Conservation (phyloP, 2,329 filamentous ascomycete species). For the Xylariaceae sp. region DNA sequence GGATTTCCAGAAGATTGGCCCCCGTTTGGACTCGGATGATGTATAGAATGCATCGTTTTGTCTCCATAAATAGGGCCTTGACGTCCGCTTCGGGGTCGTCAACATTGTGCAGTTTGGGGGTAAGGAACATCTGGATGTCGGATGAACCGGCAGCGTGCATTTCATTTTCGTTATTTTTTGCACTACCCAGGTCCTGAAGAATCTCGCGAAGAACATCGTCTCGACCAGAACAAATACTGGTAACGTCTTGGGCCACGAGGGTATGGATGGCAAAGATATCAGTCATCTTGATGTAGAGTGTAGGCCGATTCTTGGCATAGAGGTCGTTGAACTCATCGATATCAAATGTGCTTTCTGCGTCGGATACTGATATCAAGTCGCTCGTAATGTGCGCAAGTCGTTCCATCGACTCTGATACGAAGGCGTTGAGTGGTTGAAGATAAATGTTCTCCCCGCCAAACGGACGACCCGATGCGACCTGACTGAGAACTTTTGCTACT, state of each 20-base stretch:
- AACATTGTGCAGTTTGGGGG: constrained; percentile 81
- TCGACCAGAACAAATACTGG: constrained; percentile 69
- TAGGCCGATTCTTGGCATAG: constrained; percentile 93
- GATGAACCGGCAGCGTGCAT: constrained; percentile 80
- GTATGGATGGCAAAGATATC: constrained; percentile 97
- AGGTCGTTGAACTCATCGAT: constrained; percentile 99
- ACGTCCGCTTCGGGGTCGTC: constrained; percentile 91
- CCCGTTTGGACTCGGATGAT: constrained; percentile 96
- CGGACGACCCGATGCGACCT: constrained; percentile 80
- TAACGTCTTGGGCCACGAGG: constrained; percentile 74
- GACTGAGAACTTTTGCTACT: constrained; percentile 85
- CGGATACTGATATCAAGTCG: constrained; percentile 75
- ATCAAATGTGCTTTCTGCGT: constrained; percentile 89
- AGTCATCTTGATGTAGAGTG: constrained; percentile 97
- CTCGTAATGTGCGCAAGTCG: constrained; percentile 72
- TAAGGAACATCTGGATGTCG: constrained; percentile 87
- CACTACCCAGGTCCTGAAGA: constrained; percentile 88
- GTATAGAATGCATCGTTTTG: constrained; percentile 93
- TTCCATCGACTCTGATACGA: constrained; percentile 79
- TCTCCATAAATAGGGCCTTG: constrained; percentile 95
- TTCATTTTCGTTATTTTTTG: constrained; percentile 94
- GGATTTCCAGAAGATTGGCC: constrained; percentile 86
- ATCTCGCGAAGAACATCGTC: constrained; percentile 91
- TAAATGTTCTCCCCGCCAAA: constrained; percentile 96
- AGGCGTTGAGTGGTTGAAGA: constrained; percentile 89